A percentile compares a stretch with the other conserved stretches of the same genome.
phyloP scores from a whole-genome alignment of 129 eudicot species.

The Deinandra increscens region DNA sequence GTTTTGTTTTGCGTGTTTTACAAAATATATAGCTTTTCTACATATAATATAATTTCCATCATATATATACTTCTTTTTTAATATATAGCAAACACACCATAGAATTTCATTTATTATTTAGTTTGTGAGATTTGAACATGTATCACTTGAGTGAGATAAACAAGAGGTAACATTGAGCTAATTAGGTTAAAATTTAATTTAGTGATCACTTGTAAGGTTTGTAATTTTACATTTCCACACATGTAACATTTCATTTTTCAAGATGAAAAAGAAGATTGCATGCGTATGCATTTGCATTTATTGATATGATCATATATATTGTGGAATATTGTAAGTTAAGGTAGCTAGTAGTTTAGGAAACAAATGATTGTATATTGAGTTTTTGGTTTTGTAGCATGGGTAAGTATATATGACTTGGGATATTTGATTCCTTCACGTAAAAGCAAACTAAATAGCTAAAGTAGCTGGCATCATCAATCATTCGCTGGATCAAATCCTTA shows the following conservation, averaged over 20 bases:
- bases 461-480: conserved; percentile 38
- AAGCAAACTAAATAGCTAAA: conserved; percentile 33
- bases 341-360: conserved; percentile 26
- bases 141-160: no score
- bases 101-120: no score
- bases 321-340: conserved; percentile 27
- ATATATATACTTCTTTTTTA: no score
- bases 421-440: conserved; percentile 36
- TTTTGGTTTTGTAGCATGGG: conserved; percentile 31
- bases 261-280: conserved; percentile 7
- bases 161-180: no score
- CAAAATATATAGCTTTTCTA: no score
- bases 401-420: conserved; percentile 28
- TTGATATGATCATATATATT: conserved; percentile 3
- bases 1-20: no score
- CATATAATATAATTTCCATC: no score
- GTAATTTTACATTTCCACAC: neutral
- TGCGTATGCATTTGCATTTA: conserved; percentile 4
- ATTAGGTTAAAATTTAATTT: no score
- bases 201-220: neutral
- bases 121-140: no score
- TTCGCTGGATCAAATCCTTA: conserved; percentile 31
- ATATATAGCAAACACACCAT: no score
- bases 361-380: conserved; percentile 28
- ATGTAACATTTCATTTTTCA: neutral